These are phyloP conservation scores for Melampsora larici-populina DNA, from an alignment of 1,284 basidiomycete species.

Conservation along the genomic window DNA sequence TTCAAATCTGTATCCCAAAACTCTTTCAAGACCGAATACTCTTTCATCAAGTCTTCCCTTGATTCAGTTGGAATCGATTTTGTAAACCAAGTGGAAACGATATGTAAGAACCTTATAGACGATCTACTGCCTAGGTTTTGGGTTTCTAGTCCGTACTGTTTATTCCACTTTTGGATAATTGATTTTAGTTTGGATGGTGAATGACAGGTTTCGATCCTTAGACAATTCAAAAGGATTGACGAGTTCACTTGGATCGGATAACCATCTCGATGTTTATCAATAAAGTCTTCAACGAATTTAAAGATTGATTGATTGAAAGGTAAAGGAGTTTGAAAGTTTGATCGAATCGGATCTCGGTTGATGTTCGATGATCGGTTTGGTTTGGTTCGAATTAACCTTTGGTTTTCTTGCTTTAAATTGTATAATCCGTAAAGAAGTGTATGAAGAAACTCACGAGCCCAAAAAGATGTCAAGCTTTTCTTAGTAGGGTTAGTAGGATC, in stretches of 20 bases:
- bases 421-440: constrained; percentile 25
- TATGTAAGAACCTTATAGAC: constrained; percentile 22
- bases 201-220: constrained; percentile 29
- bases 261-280: constrained; percentile 17
- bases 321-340: neutral
- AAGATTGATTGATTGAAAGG: constrained; percentile 3
- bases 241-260: constrained; percentile 7
- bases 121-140: constrained; percentile 10
- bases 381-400: neutral
- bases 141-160: constrained; percentile 12
- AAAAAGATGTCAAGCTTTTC: constrained; percentile 15
- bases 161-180: neutral
- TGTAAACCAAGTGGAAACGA: constrained; percentile 29
- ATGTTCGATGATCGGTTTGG: neutral
- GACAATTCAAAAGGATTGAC: constrained; percentile 30
- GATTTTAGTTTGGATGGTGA: constrained; percentile 11
- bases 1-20: neutral
- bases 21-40: constrained; percentile 5
- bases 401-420: constrained; percentile 19
- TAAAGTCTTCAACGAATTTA: constrained; percentile 35
- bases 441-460: constrained; percentile 26
- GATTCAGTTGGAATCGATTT: neutral
- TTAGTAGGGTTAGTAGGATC: neutral
- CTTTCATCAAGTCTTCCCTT: neutral
- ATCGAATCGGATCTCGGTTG: neutral